phyloP scores from a whole-genome alignment of 1,284 basidiomycete genomes.

The Caloboletus firmus region DNA sequence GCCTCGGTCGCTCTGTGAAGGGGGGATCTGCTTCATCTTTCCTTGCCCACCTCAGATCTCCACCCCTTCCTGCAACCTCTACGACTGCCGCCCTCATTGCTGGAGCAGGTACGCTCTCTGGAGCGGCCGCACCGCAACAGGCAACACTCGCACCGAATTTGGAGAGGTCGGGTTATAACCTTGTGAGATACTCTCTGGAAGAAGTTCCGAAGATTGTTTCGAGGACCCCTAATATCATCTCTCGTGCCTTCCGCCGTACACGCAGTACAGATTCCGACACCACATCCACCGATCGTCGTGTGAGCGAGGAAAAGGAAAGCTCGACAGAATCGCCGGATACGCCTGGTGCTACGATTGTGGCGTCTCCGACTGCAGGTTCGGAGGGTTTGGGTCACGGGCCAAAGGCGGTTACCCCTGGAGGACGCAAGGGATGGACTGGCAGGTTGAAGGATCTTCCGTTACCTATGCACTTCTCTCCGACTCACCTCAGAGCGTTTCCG shows the following conservation, averaged over 20 bases:
- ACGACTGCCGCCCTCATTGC: constrained; percentile 52
- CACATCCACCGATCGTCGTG: neutral
- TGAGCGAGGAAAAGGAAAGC: constrained; percentile 4
- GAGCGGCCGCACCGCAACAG: constrained; percentile 51
- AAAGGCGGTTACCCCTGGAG: constrained; percentile 3
- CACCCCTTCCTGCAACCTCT: constrained; percentile 19
- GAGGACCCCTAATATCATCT: neutral
- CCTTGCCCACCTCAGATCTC: constrained; percentile 17
- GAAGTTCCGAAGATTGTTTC: constrained; percentile 1
- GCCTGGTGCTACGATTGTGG: constrained; percentile 13
- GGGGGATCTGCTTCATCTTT: constrained; percentile 29
- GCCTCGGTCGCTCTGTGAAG: constrained; percentile 24
- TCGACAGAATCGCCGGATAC: constrained; percentile 21
- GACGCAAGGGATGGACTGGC: constrained; percentile 27
- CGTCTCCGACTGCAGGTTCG: constrained; percentile 17
- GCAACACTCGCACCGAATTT: constrained; percentile 57
- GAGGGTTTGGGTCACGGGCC: constrained; percentile 4
- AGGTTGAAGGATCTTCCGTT: constrained; percentile 27
- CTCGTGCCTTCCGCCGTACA: constrained; percentile 8
- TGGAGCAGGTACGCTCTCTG: constrained; percentile 56
- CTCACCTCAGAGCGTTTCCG: constrained; percentile 15
- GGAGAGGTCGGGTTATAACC: constrained; percentile 54
- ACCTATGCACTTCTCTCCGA: constrained; percentile 14
- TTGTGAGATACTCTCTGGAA: constrained; percentile 48
- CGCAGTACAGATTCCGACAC: constrained; percentile 12